These are phyloP conservation scores for Ciborinia camelliae DNA, from an alignment of 2,329 filamentous ascomycete species.

Conservation along the genomic window DNA sequence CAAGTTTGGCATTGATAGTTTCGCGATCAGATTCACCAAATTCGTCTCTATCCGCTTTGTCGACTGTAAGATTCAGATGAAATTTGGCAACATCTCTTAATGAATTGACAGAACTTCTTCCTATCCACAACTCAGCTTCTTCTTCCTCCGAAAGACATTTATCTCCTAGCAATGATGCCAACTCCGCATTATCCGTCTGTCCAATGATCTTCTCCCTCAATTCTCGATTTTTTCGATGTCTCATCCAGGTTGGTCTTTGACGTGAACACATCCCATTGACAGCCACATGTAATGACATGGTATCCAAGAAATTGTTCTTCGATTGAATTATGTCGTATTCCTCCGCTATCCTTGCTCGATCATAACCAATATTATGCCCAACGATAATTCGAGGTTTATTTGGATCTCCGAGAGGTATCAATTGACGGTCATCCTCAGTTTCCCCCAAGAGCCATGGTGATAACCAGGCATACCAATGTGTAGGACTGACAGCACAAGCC, in stretches of 20 bases:
- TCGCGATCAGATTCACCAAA: constrained; percentile 78
- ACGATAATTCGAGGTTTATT: constrained; percentile 72
- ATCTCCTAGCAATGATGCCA: constrained; percentile 67
- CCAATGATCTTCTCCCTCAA: constrained; percentile 73
- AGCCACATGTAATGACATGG: constrained; percentile 96
- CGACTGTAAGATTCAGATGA: constrained; percentile 85
- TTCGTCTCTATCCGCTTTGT: constrained; percentile 82
- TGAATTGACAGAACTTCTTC: constrained; percentile 91
- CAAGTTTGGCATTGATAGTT: constrained; percentile 67
- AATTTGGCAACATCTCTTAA: constrained; percentile 94
- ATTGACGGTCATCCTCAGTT: constrained; percentile 69
- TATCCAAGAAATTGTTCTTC: constrained; percentile 85
- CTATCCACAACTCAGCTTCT: constrained; percentile 85
- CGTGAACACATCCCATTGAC: constrained; percentile 99
- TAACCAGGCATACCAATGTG: constrained; percentile 94
- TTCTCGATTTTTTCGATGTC: constrained; percentile 86
- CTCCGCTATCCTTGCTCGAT: constrained; percentile 81
- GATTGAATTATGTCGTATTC: constrained; percentile 85
- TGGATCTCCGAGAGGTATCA: constrained; percentile 83
- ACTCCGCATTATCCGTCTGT: constrained; percentile 66
- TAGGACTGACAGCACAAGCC: constrained; percentile 88
- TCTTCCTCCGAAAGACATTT: constrained; percentile 73
- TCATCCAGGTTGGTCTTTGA: constrained; percentile 96
- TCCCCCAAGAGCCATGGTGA: constrained; percentile 93
- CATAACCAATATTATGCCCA: constrained; percentile 94